Evolutionary conservation across 2,329 filamentous ascomycete species (phyloP).

Genomic region (Botrytis squamosa): DNA sequence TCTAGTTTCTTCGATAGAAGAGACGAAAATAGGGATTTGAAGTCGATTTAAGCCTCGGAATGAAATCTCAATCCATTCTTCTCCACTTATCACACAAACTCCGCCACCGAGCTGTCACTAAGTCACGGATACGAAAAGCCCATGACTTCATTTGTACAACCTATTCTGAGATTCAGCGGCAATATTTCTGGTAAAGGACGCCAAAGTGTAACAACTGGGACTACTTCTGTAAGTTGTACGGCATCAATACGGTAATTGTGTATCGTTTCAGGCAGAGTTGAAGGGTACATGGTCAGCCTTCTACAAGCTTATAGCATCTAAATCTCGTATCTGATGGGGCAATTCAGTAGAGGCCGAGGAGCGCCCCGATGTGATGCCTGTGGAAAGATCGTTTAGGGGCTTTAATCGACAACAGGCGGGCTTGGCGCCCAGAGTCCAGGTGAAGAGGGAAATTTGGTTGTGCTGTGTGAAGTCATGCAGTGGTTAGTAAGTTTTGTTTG

Average conservation of each 20-base stretch:
- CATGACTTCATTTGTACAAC: slow-evolving; percentile 3
- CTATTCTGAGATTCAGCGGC: background rate
- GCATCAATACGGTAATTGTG: slow-evolving; percentile 3
- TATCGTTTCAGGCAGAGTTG: background rate
- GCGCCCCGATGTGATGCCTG: background rate
- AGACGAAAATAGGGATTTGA: background rate
- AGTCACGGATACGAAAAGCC: slow-evolving; percentile 2
- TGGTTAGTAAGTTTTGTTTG: background rate
- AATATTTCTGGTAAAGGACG: background rate
- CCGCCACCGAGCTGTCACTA: background rate
- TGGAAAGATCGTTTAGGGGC: background rate
- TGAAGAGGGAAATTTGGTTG: background rate
- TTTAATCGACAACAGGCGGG: too few species aligned
- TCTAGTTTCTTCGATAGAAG: too few species aligned
- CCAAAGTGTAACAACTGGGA: background rate
- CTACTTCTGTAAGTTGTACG: background rate
- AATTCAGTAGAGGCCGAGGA: background rate
- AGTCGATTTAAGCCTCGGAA: background rate
- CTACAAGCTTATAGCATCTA: background rate
- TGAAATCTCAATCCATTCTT: background rate
- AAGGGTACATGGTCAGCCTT: background rate
- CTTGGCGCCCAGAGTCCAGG: background rate
- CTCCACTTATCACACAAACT: background rate
- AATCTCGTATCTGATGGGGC: slow-evolving; percentile 4
- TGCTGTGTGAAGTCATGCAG: background rate